Conservation (phyloP, 768 basidiomycete species). For the Naganishia onofrii region DNA sequence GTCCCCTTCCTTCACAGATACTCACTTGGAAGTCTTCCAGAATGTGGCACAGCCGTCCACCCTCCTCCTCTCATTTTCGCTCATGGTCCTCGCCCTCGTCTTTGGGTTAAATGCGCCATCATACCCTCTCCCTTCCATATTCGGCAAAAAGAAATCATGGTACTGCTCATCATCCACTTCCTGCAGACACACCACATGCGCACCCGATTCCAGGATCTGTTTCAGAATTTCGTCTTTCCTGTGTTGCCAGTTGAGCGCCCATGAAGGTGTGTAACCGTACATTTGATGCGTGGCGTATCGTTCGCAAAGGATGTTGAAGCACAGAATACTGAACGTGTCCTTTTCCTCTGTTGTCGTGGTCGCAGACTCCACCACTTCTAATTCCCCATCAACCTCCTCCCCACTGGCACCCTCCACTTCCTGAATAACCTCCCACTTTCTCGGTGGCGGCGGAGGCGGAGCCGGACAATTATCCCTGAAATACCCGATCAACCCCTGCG, state of each 20-base stretch:
- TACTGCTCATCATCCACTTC: conserved; percentile 91
- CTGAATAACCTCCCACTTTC: conserved; percentile 65
- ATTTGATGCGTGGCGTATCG: conserved; percentile 78
- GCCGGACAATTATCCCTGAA: conserved; percentile 91
- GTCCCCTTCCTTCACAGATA: conserved; percentile 31
- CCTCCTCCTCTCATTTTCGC: conserved; percentile 72
- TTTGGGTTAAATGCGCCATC: conserved; percentile 90
- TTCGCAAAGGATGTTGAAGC: conserved; percentile 94
- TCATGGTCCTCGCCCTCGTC: conserved; percentile 89
- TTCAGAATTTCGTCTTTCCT: conserved; percentile 81
- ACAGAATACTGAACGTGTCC: conserved; percentile 76
- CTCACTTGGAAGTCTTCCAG: conserved; percentile 83
- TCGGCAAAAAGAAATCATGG: conserved; percentile 80
- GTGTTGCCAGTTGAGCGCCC: conserved; percentile 95
- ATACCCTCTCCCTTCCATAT: conserved; percentile 72
- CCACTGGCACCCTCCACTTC: conserved; percentile 26
- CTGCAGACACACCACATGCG: conserved; percentile 82
- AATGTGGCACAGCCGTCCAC: conserved; percentile 98
- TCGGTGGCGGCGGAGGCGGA: conserved; percentile 73
- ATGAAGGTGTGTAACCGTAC: conserved; percentile 94
- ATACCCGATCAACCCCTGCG: conserved; percentile 76
- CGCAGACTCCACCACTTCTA: conserved; percentile 55
- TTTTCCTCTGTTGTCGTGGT: conserved; percentile 51
- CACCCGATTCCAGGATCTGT: conserved; percentile 74
- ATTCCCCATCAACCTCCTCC: conserved; percentile 39